Base-by-base conservation (phyloP, 2,329 filamentous ascomycete species). In the Cadophora gregata region DNA sequence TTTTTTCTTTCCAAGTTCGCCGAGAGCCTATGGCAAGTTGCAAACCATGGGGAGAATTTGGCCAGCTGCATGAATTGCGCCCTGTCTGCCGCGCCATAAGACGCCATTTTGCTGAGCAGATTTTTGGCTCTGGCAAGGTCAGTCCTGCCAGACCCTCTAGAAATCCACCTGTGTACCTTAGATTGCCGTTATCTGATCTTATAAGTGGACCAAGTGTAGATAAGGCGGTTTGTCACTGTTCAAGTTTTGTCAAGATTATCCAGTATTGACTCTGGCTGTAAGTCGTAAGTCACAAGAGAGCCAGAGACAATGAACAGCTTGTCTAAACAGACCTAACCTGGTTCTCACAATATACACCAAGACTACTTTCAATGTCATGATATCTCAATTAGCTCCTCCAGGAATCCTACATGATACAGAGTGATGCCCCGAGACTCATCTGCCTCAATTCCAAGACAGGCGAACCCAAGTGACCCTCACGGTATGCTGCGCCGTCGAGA, bases 321-420 rank as follows among this genome's bases (percentile, higher is more conserved):
- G 8, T 53, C 53, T 25, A 21, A 42, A 55, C 24, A 45, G 50
- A 51, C 59, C 51, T 62, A 51, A 38, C 27, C 59, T 51, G 29
- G 10, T 62, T 47, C 36, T 63, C 61, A 56, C 61, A 55, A 55
- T 24, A 21, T 42, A 63, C 48, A 53, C 51, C 42, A 48, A 38
- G 45, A 33, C 56, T 16, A 33, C 29, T 33, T 48, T 45, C 51
- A 69, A 60, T 45, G 65, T 74, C 74, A 72, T 73, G 63, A 70
- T 69, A 68, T 73, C 67, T 76, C 71, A 67, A 73, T 75, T 75
- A 75, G 64, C 67, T 72, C 71, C 68, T 62, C 68, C 71, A 55
- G 70, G 50, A 70, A 72, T 72, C 67, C 70, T 74, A 75, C 72
- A 76, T 72, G 66, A 74, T 75, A 76, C 74, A 75, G 62, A 68